phyloP scores from a whole-genome alignment of 371 early-diverging fungal genomes.

The Mucor circinelloides region DNA sequence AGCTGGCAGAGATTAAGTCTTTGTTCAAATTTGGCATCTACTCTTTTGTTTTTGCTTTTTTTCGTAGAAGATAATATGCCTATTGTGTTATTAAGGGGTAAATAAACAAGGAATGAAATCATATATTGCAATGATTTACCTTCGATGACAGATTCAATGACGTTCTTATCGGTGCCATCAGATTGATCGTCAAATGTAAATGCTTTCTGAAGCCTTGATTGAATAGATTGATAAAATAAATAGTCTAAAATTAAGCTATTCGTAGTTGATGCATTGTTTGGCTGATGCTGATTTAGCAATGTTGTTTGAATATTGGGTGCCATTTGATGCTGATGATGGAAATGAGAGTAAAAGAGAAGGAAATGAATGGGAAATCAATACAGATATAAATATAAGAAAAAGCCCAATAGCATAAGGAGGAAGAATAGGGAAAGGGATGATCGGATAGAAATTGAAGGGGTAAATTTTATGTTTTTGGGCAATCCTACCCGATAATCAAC shows the following conservation, averaged over 20 bases:
- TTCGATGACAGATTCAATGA: slow-evolving; percentile 51
- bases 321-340: neutral
- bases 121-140: slow-evolving; percentile 22
- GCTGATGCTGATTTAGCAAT: slow-evolving; percentile 1
- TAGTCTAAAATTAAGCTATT: slow-evolving; percentile 64
- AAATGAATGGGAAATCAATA: neutral
- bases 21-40: slow-evolving; percentile 56
- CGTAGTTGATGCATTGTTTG: slow-evolving; percentile 30
- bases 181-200: slow-evolving; percentile 12
- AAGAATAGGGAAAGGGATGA: neutral
- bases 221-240: slow-evolving; percentile 60
- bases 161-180: slow-evolving; percentile 34
- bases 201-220: slow-evolving; percentile 41
- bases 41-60: slow-evolving; percentile 40
- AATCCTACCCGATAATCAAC: neutral
- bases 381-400: slow-evolving; percentile 4
- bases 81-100: neutral
- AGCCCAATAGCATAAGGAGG: slow-evolving; percentile 1
- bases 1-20: slow-evolving; percentile 63
- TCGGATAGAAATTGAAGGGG: slow-evolving; percentile 8
- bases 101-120: neutral
- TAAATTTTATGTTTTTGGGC: neutral
- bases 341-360: neutral
- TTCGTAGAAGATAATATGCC: slow-evolving; percentile 51
- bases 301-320: slow-evolving; percentile 1